Conservation (phyloP, 2,329 filamentous ascomycete genomes). For the Zymoseptoria ardabiliae region DNA sequence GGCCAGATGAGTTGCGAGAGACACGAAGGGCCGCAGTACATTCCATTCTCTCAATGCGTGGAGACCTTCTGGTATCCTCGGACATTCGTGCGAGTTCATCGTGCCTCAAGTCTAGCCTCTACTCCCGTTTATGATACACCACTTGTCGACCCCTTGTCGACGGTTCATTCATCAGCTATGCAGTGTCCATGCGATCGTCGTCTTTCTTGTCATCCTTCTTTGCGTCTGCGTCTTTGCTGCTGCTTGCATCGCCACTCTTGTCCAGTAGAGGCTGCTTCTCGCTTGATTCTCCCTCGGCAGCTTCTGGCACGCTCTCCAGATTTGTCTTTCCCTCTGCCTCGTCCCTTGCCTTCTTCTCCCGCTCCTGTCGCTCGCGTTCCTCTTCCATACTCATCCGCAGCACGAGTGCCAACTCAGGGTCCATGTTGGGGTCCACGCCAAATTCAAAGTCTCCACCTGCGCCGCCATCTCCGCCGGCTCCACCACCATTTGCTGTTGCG, state of each 20-base stretch:
- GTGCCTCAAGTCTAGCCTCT: background rate
- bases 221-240: constrained; percentile 8
- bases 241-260: constrained; percentile 21
- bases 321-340: constrained; percentile 64
- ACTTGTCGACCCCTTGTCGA: background rate
- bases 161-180: constrained; percentile 9
- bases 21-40: background rate
- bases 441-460: constrained; percentile 69
- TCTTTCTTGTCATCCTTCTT: constrained; percentile 23
- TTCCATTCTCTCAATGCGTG: background rate
- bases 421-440: constrained; percentile 81
- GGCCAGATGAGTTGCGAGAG: background rate
- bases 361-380: constrained; percentile 88
- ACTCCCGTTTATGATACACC: background rate
- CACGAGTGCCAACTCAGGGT: constrained; percentile 89
- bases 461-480: constrained; percentile 35
- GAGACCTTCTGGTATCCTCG: background rate
- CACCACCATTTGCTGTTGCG: constrained; percentile 44
- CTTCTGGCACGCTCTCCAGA: constrained; percentile 67
- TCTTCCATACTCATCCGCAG: constrained; percentile 97
- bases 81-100: background rate
- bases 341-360: constrained; percentile 65
- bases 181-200: constrained; percentile 29
- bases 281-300: constrained; percentile 53
- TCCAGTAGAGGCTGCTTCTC: constrained; percentile 46